Percentiles rank a stretch among this genome's conserved stretches.
Evolutionary conservation across 1,139 yeast species (phyloP).

Genomic region (Trichomonascaceae sp.): DNA sequence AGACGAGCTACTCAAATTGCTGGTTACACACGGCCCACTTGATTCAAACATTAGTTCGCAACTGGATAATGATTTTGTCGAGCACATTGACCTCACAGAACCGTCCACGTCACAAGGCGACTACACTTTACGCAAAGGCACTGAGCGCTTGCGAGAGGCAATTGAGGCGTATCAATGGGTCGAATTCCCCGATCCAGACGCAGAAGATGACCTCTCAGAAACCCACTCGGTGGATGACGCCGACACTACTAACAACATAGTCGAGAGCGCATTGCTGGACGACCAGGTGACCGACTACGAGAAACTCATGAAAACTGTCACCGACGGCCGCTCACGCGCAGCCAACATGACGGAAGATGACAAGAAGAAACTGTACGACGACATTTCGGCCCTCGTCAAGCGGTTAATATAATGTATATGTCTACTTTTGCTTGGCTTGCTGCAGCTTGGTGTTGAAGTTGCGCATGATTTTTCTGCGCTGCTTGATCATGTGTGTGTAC

Average conservation of each 20-base stretch:
- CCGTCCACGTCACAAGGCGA: no score
- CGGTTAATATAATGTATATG: background rate
- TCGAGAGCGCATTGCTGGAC: background rate
- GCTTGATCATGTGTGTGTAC: constrained; percentile 80
- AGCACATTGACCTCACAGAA: constrained; percentile 15
- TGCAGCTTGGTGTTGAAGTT: no score
- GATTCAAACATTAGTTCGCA: background rate
- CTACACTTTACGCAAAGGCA: constrained; percentile 10
- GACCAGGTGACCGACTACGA: background rate
- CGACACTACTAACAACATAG: background rate
- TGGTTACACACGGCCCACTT: background rate
- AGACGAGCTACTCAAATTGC: constrained; percentile 15
- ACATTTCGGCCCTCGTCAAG: background rate
- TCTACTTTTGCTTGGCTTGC: no score
- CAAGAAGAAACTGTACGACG: background rate
- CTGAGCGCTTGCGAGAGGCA: constrained; percentile 17
- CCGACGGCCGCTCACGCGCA: background rate
- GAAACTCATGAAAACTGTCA: background rate
- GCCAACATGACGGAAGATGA: background rate
- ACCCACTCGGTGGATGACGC: background rate
- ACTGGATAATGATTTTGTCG: constrained; percentile 11
- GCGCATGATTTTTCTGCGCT: constrained; percentile 37
- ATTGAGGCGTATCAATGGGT: constrained; percentile 18
- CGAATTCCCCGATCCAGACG: background rate
- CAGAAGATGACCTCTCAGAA: background rate